Conservation (phyloP, 2,329 filamentous ascomycete species). For the Arthrobotrys sinensis region DNA sequence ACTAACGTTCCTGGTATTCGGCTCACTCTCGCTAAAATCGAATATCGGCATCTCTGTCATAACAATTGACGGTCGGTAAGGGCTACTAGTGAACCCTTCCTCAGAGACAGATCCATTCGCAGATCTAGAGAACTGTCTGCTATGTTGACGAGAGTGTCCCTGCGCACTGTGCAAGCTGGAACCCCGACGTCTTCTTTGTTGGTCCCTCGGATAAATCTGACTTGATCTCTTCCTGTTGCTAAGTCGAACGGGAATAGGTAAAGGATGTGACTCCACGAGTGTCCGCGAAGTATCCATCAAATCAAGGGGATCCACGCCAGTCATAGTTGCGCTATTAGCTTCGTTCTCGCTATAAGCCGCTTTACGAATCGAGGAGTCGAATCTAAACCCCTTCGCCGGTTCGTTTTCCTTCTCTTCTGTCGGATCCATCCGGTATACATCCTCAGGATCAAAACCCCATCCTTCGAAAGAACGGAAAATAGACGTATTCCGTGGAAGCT, state of each 20-base stretch:
- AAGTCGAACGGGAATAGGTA: constrained; percentile 34
- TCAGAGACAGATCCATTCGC: constrained; percentile 28
- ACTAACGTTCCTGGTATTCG: constrained; percentile 39
- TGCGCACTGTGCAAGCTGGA: constrained; percentile 43
- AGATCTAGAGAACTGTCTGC: constrained; percentile 23
- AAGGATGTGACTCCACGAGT: constrained; percentile 15
- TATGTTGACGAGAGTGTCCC: constrained; percentile 20
- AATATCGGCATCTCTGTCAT: constrained; percentile 41
- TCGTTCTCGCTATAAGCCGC: constrained; percentile 13
- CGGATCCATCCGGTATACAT: constrained; percentile 49
- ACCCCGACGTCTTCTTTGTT: constrained; percentile 9
- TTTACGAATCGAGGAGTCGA: constrained; percentile 40
- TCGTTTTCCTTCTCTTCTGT: constrained; percentile 36
- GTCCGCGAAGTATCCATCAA: constrained; percentile 37
- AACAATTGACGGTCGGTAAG: constrained; percentile 47
- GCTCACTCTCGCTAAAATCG: constrained; percentile 51
- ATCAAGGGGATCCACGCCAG: constrained; percentile 44
- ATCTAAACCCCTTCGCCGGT: constrained; percentile 4
- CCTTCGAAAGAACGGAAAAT: constrained; percentile 49
- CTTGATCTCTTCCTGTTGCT: constrained; percentile 34
- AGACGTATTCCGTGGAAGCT: constrained; percentile 32
- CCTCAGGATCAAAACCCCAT: constrained; percentile 49
- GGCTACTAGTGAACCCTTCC: constrained; percentile 36
- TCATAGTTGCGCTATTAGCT: constrained; percentile 15
- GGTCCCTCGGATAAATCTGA: constrained; percentile 18